A percentile compares a stretch with the other conserved stretches of the same genome.
Evolutionary conservation across 352 stramenopile species (phyloP).

Genomic region (Pythium dissimile): DNA sequence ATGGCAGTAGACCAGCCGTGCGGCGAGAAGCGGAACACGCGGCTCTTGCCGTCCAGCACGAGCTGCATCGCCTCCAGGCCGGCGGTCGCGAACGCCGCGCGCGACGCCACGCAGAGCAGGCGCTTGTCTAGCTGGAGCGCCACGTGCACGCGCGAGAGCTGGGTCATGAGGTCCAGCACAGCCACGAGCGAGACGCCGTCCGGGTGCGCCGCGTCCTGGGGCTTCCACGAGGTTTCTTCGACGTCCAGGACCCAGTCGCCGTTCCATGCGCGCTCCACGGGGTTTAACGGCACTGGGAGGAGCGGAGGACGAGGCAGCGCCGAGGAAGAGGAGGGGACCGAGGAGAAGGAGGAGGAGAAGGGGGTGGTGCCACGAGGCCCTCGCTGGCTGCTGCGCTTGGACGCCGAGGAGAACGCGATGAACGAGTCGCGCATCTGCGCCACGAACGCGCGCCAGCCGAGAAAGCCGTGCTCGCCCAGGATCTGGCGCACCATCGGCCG

Average conservation of each 20-base stretch:
- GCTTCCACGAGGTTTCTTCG: conserved; percentile 39
- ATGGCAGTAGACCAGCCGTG: conserved; percentile 45
- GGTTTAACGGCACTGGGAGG: conserved; percentile 19
- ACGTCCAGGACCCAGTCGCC: conserved; percentile 52
- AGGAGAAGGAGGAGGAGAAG: too few species aligned
- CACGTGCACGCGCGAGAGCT: conserved; percentile 42
- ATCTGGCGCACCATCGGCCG: conserved; percentile 46
- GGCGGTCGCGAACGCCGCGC: conserved; percentile 24
- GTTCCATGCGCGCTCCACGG: conserved; percentile 43
- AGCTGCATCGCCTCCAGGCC: conserved; percentile 37
- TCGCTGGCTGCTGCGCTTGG: background rate
- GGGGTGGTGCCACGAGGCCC: background rate
- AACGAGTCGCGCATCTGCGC: conserved; percentile 67
- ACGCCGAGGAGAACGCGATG: conserved; percentile 24
- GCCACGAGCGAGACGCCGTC: conserved; percentile 36
- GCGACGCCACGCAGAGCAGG: conserved; percentile 34
- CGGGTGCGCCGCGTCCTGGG: conserved; percentile 7
- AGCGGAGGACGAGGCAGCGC: background rate
- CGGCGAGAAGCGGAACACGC: conserved; percentile 52
- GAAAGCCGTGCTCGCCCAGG: conserved; percentile 44
- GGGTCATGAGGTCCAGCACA: conserved; percentile 44
- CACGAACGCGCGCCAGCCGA: conserved; percentile 54
- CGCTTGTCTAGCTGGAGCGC: conserved; percentile 36
- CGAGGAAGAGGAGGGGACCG: too few species aligned
- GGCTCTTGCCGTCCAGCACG: conserved; percentile 56